Evolutionary conservation across 2,329 filamentous ascomycete genomes (phyloP).

Genomic region (Didymella segeticola): DNA sequence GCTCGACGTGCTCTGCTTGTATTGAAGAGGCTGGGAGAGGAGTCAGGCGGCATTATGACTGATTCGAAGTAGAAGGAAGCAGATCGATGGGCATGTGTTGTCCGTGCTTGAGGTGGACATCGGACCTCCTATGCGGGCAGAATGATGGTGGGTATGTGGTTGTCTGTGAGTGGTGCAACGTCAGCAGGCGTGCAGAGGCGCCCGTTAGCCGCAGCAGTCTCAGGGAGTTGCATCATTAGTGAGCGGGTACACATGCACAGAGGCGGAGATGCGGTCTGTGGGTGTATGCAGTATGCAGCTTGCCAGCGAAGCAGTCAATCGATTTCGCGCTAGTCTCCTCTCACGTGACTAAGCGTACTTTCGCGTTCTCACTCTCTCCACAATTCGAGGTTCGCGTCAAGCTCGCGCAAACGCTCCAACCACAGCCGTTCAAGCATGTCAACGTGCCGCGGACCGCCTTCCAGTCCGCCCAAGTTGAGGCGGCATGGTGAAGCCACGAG

Average conservation of each 20-base stretch:
- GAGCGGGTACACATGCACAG: constrained; percentile 18
- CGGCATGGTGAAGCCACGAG: constrained; percentile 50
- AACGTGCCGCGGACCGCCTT: constrained; percentile 23
- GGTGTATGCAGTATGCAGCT: neutral
- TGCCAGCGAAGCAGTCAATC: constrained; percentile 13
- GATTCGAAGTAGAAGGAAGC: constrained; percentile 17
- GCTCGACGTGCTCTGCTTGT: constrained; percentile 10
- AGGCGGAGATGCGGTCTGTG: constrained; percentile 14
- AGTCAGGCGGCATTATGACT: constrained; percentile 15
- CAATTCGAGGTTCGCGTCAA: constrained; percentile 17
- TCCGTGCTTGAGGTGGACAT: constrained; percentile 28
- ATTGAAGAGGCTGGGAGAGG: constrained; percentile 21
- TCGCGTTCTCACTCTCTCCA: neutral
- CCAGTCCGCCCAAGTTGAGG: constrained; percentile 32
- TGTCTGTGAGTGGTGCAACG: constrained; percentile 41
- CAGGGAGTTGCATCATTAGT: constrained; percentile 22
- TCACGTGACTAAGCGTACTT: constrained; percentile 4
- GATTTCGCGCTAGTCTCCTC: neutral
- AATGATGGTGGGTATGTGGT: constrained; percentile 39
- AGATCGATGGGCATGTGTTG: constrained; percentile 32
- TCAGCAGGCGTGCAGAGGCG: constrained; percentile 17
- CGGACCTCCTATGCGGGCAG: constrained; percentile 36
- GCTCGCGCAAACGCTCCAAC: constrained; percentile 12
- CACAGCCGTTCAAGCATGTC: constrained; percentile 39
- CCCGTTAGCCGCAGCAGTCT: constrained; percentile 33